Base-by-base conservation (phyloP, 495 filamentous ascomycete genomes). In the Trichoderma gamsii region DNA sequence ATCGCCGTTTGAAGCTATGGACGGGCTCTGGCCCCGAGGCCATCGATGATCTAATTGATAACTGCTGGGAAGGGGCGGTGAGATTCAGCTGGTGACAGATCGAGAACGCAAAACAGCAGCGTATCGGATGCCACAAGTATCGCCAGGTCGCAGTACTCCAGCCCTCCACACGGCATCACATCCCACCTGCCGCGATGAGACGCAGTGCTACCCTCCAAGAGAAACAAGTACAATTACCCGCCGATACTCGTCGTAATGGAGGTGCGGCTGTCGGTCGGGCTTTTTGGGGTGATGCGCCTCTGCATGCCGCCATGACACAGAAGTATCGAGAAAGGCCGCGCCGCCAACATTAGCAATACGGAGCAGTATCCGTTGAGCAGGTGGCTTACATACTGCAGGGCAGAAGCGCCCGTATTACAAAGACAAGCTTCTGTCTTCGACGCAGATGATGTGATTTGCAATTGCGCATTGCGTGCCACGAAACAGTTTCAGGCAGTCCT, bases 201-300 rank as follows among this genome's bases (percentile, higher is more conserved):
- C 35, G 35, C 35, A 38, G 0, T 9, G 8, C 18, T 49, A 49
- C 44, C 18, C 15, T 12, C 18, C 9, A 44, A 44, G 6, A 9
- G 12, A 49, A 49, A 13, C 13, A 49, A 16, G 18, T 38, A 38
- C 2, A 38, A 38, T 38, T 9, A 38, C 35, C 35, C 35, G 5
- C 35, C 35, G 35, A 46, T 15, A 52, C 8, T 1, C n/a, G n/a
- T 9, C 18, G 49, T 23, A 23, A 52, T 52, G 49, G 49, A 52
- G 49, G 49, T 61, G 56, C 56, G 56, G 56, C 15, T 61, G 56
- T 61, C 56, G 56, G 56, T 61, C 56, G 56, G 56, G 27, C 56
- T 29, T 29, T 29, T 61, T 61, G 15, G 27, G 27, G 56, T 21
- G 56, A 52, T 52, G 49, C 35, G 49, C 49, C n/a, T 18, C 21